These are phyloP conservation scores for Cystobasidiaceae sp. DNA, from an alignment of 1,284 basidiomycete genomes.

Conservation along the genomic window DNA sequence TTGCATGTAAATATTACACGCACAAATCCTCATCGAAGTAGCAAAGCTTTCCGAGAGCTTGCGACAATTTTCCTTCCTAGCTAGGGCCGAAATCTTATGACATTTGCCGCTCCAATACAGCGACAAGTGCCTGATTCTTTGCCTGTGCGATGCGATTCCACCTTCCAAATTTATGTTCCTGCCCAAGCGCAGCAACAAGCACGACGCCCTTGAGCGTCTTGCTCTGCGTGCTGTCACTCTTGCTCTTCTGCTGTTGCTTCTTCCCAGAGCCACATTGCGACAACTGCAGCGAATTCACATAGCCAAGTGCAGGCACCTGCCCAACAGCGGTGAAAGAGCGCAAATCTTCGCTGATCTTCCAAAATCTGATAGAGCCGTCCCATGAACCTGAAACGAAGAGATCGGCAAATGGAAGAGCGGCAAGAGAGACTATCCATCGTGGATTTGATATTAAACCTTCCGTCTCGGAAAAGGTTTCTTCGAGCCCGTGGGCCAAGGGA, in stretches of 20 bases:
- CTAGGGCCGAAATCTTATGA: too few relatives aligned
- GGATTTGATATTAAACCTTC: slow-evolving; percentile 66
- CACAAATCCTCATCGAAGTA: too few relatives aligned
- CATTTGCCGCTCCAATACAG: slow-evolving; percentile 43
- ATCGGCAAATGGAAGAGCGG: slow-evolving; percentile 79
- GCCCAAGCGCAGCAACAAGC: slow-evolving; percentile 72
- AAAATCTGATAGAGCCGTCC: slow-evolving; percentile 81
- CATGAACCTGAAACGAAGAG: slow-evolving; percentile 89
- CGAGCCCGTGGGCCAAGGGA: slow-evolving; percentile 78
- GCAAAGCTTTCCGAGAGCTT: too few relatives aligned
- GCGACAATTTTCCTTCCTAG: too few relatives aligned
- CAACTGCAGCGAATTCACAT: slow-evolving; percentile 86
- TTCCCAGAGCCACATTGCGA: slow-evolving; percentile 53
- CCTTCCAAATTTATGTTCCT: slow-evolving; percentile 81
- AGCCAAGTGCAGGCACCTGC: slow-evolving; percentile 62
- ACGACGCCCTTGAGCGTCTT: slow-evolving; percentile 53
- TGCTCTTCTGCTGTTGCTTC: too few relatives aligned
- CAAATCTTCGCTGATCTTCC: slow-evolving; percentile 73
- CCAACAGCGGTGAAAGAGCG: slow-evolving; percentile 60
- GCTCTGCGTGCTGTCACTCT: slow-evolving; percentile 13
- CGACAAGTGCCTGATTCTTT: slow-evolving; percentile 67
- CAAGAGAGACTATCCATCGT: slow-evolving; percentile 84
- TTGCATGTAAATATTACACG: too few relatives aligned
- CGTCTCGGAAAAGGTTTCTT: slow-evolving; percentile 62
- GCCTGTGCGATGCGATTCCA: slow-evolving; percentile 74